phyloP scores from a whole-genome alignment of 2,329 filamentous ascomycete species.

The Cladosporium velox region DNA sequence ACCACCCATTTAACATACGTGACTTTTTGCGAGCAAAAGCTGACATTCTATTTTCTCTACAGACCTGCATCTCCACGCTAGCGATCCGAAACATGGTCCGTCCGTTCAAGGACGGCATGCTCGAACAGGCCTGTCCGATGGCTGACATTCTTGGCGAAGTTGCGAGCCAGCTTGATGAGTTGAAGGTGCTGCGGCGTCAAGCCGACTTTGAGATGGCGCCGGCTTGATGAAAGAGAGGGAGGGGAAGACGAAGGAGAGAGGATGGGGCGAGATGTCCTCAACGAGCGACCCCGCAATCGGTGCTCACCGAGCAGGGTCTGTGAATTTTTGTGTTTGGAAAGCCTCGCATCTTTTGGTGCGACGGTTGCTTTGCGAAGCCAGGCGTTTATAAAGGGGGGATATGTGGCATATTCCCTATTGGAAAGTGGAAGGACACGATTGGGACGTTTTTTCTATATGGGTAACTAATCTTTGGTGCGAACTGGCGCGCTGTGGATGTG shows the following conservation, averaged over 20 bases:
- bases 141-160: conserved; percentile 66
- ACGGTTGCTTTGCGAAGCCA: conserved; percentile 13
- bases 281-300: background rate
- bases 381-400: conserved; percentile 1
- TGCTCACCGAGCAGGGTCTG: background rate
- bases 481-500: background rate
- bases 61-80: conserved; percentile 82
- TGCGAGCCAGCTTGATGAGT: conserved; percentile 61
- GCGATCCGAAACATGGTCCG: conserved; percentile 75
- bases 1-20: too few species aligned
- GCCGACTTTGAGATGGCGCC: conserved; percentile 25
- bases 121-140: conserved; percentile 78
- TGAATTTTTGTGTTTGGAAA: background rate
- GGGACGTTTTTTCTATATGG: background rate
- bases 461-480: background rate
- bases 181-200: conserved; percentile 58
- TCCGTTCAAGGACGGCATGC: conserved; percentile 67
- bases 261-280: background rate
- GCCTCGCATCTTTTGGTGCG: background rate
- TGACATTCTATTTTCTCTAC: background rate
- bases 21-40: background rate
- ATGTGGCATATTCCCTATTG: background rate
- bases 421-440: background rate
- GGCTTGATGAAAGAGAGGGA: background rate
- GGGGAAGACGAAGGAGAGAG: background rate